Base-by-base conservation (phyloP, 768 basidiomycete genomes). In the Tulasnella calospora region DNA sequence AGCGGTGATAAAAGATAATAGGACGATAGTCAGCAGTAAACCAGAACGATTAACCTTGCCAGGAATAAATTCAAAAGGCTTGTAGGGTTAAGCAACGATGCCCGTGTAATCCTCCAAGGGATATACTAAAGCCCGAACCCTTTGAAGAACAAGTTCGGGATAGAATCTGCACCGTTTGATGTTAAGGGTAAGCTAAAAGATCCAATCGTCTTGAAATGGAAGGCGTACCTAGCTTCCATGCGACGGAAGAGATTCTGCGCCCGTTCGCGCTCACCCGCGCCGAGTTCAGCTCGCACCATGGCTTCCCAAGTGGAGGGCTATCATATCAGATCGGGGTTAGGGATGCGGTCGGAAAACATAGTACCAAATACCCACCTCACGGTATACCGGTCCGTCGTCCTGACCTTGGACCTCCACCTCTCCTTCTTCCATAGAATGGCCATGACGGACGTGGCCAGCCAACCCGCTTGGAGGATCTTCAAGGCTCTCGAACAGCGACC, bases 281-380 rank as follows among this genome's bases (percentile, higher is more conserved):
- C 90, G 15, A 99, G 87, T 83, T 99, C 98, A 0, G 93, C 94
- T 19, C 94, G 89, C 80, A 99, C 90, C 96, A 99, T 99, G 6
- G 90, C 91, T 82, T 99, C 98, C 92, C 94, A 97, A 0, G 95
- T 96, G 55, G 93, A 95, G 17, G 94, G 95, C 91, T 94, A 81
- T 2, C 78, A 74, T 74, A 40, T 44, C 9, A 35, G 46, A n/a
- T n/a, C n/a, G n/a, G n/a, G 67, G 23, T 57, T 36, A 44, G 55
- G 8, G 75, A 41, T 67, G 67, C 75, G 70, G 27, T 71, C 81
- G 55, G 27, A 74, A 71, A 41, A 33, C 51, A 21, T 74, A 10
- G 67, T 72, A 78, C 70, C 30, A 75, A 1, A 73, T 79, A 82
- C 89, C 80, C 81, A 93, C 92, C 86, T 97, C 95, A 76, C 95